Conservation (phyloP, 148 eudicot species). For the Cornus controversa region DNA sequence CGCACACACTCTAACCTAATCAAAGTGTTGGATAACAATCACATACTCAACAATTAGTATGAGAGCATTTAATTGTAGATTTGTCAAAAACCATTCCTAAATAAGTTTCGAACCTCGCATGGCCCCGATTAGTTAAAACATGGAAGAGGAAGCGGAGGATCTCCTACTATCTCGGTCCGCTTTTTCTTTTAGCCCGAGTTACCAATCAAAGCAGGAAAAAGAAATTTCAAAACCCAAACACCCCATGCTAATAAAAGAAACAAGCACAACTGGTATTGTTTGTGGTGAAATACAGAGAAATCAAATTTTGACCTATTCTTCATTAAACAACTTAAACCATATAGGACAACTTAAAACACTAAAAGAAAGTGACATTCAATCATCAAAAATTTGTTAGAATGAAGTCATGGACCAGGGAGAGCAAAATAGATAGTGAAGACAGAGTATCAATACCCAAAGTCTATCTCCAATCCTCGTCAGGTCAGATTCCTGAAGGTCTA, state of each 20-base stretch:
- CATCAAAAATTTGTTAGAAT: neutral
- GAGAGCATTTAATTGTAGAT: too few relatives aligned
- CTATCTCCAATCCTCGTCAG: neutral
- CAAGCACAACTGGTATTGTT: neutral
- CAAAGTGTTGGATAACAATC: too few relatives aligned
- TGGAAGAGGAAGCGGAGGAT: neutral
- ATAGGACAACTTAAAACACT: neutral
- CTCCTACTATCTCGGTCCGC: neutral
- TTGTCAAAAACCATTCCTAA: neutral
- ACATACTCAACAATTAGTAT: too few relatives aligned
- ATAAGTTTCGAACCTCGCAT: neutral
- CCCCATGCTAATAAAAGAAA: neutral
- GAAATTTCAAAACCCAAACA: neutral
- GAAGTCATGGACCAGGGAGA: neutral
- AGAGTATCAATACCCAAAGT: neutral
- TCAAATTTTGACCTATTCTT: neutral
- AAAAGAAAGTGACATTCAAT: neutral
- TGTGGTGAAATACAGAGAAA: neutral
- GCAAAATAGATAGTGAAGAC: neutral
- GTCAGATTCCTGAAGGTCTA: neutral
- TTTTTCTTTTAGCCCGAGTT: neutral
- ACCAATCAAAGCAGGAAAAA: neutral
- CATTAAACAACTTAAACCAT: neutral
- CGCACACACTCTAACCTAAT: too few relatives aligned
- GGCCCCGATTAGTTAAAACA: neutral